Evolutionary conservation across 805 yeast genomes (phyloP), one percentile per base, ranked within the genome.

Genomic region (Teunomyces stri): DNA sequence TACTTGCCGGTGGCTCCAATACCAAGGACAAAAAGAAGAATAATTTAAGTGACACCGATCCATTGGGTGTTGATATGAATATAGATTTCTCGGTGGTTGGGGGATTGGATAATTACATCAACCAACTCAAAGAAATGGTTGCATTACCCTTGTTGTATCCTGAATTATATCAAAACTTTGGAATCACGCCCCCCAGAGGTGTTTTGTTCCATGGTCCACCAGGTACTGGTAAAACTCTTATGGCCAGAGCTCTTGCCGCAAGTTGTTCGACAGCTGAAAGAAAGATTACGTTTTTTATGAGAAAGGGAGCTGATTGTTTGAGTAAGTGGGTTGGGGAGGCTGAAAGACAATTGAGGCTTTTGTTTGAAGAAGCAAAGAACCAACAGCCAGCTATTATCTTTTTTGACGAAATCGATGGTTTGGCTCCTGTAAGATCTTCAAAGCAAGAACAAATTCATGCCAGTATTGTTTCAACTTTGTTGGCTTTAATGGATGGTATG

Each of bases 311-410:
- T 0, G 99, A 94, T 65, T 87, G 96, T 61, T 72, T 94, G 56
- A 88, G 96, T 39, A 94, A 94, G 70, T 94, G 99, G 99, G 98
- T 94, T 3, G 99, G 99, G 59, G 99, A 94, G 66, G 98, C 98
- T 5, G 99, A 94, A 68, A 78, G 99, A 54, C 98, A 94, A 64
- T 72, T 94, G 51, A 73, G 99, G 50, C 71, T 92, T 37, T 69
- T 94, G 47, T 94, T 94, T 64, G 98, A 94, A 68, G 98, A 94
- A 66, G 99, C 99, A 1, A 87, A 86, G 57, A 89, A 88, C 53
- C 91, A 90, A 56, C 99, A 94, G 67, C 99, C 99, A 2, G 81
- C 96, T 6, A 92, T 94, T 47, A 94, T 94, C 12, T 94, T 94
- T 65, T 94, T 94, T 61, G 99, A 94, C 70, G 99, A 94, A 72